These are phyloP conservation scores for Chimonanthus praecox DNA, from an alignment of 164 flowering plant species.

Conservation along the genomic window DNA sequence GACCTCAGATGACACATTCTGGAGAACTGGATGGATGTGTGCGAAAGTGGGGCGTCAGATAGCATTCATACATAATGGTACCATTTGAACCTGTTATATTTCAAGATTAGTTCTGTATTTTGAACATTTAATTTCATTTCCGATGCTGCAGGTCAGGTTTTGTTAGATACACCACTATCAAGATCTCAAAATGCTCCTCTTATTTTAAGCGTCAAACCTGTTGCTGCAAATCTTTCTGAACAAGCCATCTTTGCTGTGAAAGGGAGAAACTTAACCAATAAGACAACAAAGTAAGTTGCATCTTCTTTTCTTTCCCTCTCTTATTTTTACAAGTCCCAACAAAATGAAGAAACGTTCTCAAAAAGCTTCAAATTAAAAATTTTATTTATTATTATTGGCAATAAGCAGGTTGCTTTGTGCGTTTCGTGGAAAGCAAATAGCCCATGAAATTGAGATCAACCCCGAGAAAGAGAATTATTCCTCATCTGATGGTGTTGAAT, in stretches of 20 bases:
- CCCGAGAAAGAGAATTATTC: background rate
- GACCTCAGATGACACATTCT: conserved; percentile 37
- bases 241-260: conserved; percentile 41
- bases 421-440: conserved; percentile 54
- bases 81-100: background rate
- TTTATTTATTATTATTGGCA: background rate
- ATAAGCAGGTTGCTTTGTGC: conserved; percentile 60
- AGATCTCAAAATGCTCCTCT: conserved; percentile 10
- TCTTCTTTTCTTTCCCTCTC: background rate
- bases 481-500: conserved; percentile 21
- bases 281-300: background rate
- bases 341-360: background rate
- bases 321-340: background rate
- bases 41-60: conserved; percentile 41
- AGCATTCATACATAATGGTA: conserved; percentile 55
- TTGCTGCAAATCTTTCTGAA: conserved; percentile 49
- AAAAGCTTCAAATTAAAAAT: background rate
- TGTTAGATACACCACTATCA: conserved; percentile 7
- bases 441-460: conserved; percentile 36
- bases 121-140: background rate
- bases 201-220: conserved; percentile 51
- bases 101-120: background rate
- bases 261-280: conserved; percentile 18
- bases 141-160: conserved; percentile 6
- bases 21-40: conserved; percentile 70